Base-by-base conservation (phyloP, 441 rosid species). In the Kokia cookei region DNA sequence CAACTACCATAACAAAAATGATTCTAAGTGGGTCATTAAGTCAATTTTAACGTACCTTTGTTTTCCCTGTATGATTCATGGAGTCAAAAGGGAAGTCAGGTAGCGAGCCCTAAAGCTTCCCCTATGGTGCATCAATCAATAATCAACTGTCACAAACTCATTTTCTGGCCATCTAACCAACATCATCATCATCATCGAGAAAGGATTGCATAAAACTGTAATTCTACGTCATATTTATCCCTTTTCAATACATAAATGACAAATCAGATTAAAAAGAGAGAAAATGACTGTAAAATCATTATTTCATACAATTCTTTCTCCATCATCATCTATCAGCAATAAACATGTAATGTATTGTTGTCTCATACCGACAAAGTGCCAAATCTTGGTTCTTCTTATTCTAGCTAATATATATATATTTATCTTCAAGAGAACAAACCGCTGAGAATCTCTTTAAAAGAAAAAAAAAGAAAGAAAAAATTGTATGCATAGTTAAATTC, bases 351-450 rank as follows among this genome's bases (percentile, higher is more conserved):
- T 26, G 57, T 15, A 40, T 40, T 40, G 10, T 40, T 7, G 43
- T 10, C 43, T 40, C 43, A 7, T 40, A 7, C 43, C 10, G 43
- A 40, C 43, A 40, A 40, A 1, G 54, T n/a, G 26, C 6, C 53
- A 12, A 19, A 43, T 43, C 53, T 19, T 9, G 42, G 19, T 69
- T 72, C 73, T 76, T 75, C 17, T 73, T 65, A 37, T 43, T 63
- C 67, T 61, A 4, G 65, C 45, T 35, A 8, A 63, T 45, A 7
- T 14, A 1, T 47, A 66, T 66, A 68, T 37, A 37, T 37, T 7
- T 37, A 7, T 40, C 10, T 40, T 40, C 43, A 47, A 67, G 8
- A 32, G 7, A 8, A 45, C 54, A 48, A 60, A 45, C 51, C 55
- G 26, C 1, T 37, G 37, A 55, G 24, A 27, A 29, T 71, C 13